A percentile compares a stretch with the other conserved stretches of the same genome.
phyloP scores from a whole-genome alignment of 306 rosid genomes.

The Cyamopsis tetragonoloba region DNA sequence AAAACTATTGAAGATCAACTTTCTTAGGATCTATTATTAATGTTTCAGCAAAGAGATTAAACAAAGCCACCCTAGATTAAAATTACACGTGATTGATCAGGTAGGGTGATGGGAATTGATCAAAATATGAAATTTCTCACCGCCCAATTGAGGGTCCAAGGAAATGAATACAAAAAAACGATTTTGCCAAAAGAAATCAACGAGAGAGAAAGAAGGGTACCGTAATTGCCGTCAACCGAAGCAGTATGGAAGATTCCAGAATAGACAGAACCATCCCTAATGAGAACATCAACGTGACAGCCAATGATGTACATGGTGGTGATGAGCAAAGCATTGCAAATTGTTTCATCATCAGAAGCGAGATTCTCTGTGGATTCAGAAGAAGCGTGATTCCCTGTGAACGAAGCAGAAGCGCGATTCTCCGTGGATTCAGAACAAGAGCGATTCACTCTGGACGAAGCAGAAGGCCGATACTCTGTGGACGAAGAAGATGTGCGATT shows the following conservation, averaged over 20 bases:
- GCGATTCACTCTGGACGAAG: too few species aligned
- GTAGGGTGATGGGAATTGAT: constrained; percentile 1
- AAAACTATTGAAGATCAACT: background rate
- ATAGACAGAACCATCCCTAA: constrained; percentile 76
- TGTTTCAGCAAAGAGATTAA: background rate
- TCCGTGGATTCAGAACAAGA: too few species aligned
- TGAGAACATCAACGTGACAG: constrained; percentile 69
- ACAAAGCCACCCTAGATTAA: constrained; percentile 20
- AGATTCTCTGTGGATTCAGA: too few species aligned
- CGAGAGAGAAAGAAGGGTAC: constrained; percentile 25
- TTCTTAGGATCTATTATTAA: constrained; percentile 7
- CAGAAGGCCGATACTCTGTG: too few species aligned
- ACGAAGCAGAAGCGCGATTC: background rate
- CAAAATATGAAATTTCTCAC: background rate
- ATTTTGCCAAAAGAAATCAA: constrained; percentile 15
- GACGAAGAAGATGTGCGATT: too few species aligned
- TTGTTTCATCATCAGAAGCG: constrained; percentile 25
- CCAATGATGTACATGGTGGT: constrained; percentile 80
- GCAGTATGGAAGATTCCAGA: constrained; percentile 92
- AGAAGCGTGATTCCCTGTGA: constrained; percentile 30
- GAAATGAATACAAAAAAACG: constrained; percentile 3
- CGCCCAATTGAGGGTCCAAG: background rate
- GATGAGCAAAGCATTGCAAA: constrained; percentile 59
- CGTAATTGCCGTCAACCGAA: constrained; percentile 47
- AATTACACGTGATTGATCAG: constrained; percentile 18